phyloP scores from a whole-genome alignment of 768 basidiomycete species.

The Tulasnella sp. region DNA sequence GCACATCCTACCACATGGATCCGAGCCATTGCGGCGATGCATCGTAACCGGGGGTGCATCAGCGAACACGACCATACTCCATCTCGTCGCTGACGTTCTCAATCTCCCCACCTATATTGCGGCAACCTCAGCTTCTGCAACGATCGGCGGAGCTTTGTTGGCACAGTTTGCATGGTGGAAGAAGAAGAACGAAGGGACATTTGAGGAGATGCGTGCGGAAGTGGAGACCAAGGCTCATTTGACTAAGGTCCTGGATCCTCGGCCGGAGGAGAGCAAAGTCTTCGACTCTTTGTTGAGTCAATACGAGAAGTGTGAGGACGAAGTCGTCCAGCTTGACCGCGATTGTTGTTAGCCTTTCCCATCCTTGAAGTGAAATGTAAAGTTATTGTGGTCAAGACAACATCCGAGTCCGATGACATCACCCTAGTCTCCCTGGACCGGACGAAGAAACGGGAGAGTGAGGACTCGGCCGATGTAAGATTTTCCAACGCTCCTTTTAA shows the following conservation, averaged over 20 bases:
- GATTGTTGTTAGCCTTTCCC: no score
- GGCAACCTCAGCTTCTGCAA: constrained; percentile 50
- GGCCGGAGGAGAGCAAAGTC: constrained; percentile 31
- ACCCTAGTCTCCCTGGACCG: no score
- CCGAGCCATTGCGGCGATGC: constrained; percentile 44
- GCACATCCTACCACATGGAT: constrained; percentile 46
- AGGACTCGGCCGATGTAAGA: no score
- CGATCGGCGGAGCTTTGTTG: constrained; percentile 57
- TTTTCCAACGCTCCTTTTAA: no score
- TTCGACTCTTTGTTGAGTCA: constrained; percentile 43
- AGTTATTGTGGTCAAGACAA: no score
- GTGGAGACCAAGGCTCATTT: constrained; percentile 32
- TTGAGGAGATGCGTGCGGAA: constrained; percentile 49
- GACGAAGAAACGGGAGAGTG: no score
- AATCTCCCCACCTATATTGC: constrained; percentile 62
- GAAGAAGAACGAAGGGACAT: constrained; percentile 34
- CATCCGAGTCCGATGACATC: no score
- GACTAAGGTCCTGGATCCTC: constrained; percentile 51
- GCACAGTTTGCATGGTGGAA: constrained; percentile 64
- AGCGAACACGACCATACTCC: constrained; percentile 58
- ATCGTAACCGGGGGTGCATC: constrained; percentile 73
- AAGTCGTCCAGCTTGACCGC: constrained; percentile 27
- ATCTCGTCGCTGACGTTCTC: constrained; percentile 70
- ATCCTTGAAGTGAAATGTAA: no score
- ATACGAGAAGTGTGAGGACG: constrained; percentile 48